Evolutionary conservation across 2,329 filamentous ascomycete genomes (phyloP).

Genomic region (Diaporthe humulicola): DNA sequence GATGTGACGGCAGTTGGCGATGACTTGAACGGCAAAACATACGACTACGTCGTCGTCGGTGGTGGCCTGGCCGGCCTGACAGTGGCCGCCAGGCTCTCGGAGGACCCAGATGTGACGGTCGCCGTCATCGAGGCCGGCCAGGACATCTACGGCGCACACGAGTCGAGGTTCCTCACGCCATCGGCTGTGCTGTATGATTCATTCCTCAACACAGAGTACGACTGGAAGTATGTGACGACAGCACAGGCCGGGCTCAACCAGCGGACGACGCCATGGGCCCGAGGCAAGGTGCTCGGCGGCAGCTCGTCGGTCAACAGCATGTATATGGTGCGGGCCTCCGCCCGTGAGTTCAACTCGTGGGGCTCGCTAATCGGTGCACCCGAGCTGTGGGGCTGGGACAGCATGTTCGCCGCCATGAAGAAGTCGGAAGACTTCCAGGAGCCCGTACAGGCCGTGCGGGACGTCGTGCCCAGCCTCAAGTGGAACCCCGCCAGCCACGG

Average conservation of each 20-base stretch:
- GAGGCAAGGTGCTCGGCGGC: conserved; percentile 33
- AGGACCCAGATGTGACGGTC: conserved; percentile 41
- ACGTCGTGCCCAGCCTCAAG: conserved; percentile 23
- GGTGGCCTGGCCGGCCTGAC: conserved; percentile 42
- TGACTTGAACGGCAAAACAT: conserved; percentile 27
- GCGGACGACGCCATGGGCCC: conserved; percentile 26
- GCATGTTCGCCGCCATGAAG: conserved; percentile 34
- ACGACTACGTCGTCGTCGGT: conserved; percentile 39
- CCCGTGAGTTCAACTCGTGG: conserved; percentile 29
- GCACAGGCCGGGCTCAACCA: conserved; percentile 24
- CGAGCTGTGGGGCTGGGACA: conserved; percentile 30
- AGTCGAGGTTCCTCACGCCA: conserved; percentile 32
- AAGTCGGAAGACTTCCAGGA: conserved; percentile 31
- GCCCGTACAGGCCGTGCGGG: conserved; percentile 16
- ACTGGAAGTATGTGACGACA: conserved; percentile 32
- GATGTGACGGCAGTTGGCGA: conserved; percentile 11
- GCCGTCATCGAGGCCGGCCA: conserved; percentile 39
- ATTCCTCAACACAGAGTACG: conserved; percentile 32
- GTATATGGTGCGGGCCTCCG: conserved; percentile 31
- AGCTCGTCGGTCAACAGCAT: conserved; percentile 34
- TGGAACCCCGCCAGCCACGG: conserved; percentile 31
- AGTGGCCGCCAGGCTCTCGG: conserved; percentile 46
- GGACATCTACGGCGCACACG: conserved; percentile 37
- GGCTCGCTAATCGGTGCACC: conserved; percentile 27
- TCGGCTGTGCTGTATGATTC: conserved; percentile 29